Evolutionary conservation across 1,284 basidiomycete species (phyloP).

Genomic region (Austropuccinia psidii): DNA sequence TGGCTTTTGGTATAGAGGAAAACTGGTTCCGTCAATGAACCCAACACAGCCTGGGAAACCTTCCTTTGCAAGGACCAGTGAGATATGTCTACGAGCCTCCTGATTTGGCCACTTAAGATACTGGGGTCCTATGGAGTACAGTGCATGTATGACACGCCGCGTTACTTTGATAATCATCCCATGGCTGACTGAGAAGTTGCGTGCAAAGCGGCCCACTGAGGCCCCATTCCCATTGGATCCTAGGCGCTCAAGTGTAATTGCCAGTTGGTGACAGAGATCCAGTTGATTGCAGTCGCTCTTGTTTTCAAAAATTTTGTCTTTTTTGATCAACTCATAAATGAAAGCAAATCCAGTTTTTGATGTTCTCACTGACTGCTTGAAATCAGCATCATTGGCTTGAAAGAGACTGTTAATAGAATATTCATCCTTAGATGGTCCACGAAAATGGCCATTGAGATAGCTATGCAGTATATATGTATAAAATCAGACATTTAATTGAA

Average conservation of each 20-base stretch:
- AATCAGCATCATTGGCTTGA: background rate
- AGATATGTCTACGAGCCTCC: background rate
- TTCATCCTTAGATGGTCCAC: too few relatives aligned
- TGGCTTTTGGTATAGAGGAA: background rate
- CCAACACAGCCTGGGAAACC: background rate
- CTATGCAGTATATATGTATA: too few relatives aligned
- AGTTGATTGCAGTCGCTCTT: background rate
- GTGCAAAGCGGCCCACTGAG: too few relatives aligned
- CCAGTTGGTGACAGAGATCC: background rate
- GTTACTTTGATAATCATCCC: background rate
- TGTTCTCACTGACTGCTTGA: background rate
- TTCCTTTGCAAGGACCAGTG: background rate
- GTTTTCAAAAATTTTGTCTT: background rate
- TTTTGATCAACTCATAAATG: background rate
- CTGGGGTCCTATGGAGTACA: background rate
- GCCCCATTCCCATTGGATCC: too few relatives aligned
- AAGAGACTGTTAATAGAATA: background rate
- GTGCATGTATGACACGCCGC: background rate
- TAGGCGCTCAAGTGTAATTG: background rate
- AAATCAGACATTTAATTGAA: too few relatives aligned
- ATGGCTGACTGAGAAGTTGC: too few relatives aligned
- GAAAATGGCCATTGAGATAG: too few relatives aligned
- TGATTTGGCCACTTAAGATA: constrained; percentile 4
- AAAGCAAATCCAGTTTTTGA: background rate
- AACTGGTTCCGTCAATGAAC: constrained; percentile 6